phyloP scores from a whole-genome alignment of 257 asterid genomes.

The Fraxinus americana region DNA sequence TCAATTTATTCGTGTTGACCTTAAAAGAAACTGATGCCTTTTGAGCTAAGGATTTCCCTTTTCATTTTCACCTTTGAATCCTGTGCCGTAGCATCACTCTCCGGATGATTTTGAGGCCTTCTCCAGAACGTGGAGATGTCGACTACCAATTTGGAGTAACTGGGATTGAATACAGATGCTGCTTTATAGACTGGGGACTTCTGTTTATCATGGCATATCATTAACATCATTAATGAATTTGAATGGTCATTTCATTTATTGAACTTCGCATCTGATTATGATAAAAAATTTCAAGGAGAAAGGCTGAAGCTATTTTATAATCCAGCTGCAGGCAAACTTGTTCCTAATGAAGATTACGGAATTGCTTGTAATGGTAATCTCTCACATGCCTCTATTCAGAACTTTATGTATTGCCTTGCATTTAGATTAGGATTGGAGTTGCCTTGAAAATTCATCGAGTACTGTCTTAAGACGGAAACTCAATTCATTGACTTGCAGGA shows the following conservation, averaged over 20 bases:
- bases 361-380: conserved; percentile 81
- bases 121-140: no score
- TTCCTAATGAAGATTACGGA: conserved; percentile 67
- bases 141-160: no score
- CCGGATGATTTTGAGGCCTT: no score
- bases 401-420: not conserved
- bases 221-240: not conserved
- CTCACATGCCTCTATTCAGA: not conserved
- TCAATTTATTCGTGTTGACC: no score
- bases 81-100: no score
- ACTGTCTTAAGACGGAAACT: not conserved
- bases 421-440: not conserved
- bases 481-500: conserved; percentile 46
- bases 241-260: not conserved
- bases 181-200: no score
- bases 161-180: no score
- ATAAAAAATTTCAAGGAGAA: conserved; percentile 56
- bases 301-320: conserved; percentile 74
- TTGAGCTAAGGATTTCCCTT: no score
- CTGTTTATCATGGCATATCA: no score
- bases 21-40: no score
- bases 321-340: conserved; percentile 64
- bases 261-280: conserved; percentile 6
- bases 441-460: not conserved
- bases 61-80: no score